Evolutionary conservation across 208 protist species (phyloP), one percentile per base, ranked within the genome.

Genomic region (Vickermania ingenoplastis): DNA sequence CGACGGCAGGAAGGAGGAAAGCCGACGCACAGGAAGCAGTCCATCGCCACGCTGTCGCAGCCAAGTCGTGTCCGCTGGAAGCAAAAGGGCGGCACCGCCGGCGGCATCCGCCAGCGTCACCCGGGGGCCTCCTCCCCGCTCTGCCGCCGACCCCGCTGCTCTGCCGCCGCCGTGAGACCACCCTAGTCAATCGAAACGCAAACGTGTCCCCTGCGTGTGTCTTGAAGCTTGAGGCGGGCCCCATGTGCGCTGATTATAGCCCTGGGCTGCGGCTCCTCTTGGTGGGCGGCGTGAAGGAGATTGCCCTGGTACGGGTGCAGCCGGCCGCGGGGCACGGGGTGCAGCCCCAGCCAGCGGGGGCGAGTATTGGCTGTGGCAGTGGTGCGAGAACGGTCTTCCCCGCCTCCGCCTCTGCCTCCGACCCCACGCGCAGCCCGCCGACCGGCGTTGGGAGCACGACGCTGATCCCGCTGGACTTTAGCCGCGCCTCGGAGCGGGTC

Each of bases 251-350:
- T n/a, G 36, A 45, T 17, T 45, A 45, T 45, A 7, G 17, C 36
- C 36, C 36, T 17, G 36, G 17, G 11, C 17, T 45, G 7, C 36
- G 36, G 11, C 7, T 45, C 7, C 36, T 45, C 11, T 7, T 45
- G 17, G 36, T 45, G 36, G 36, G 36, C 17, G 36, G 36, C 17
- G 36, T 17, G 17, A 45, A 17, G 36, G 36, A 81, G 54, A 62
- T 93, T 21, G 73, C 85, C 26, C 62, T 93, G 23, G 66, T 91
- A 30, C 80, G 90, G 56, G 83, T 93, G 25, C 66, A 80, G 5
- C 59, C 68, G 17, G 65, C 71, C 36, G 61, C 82, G 11, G 69
- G 63, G 22, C 59, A 77, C 36, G 70, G 65, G 0, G 14, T 71
- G 4, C 71, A 63, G 17, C 36, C 56, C 1, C 61, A 60, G n/a